Conservation (phyloP, 768 basidiomycete genomes). For the Psilocybe cubensis region DNA sequence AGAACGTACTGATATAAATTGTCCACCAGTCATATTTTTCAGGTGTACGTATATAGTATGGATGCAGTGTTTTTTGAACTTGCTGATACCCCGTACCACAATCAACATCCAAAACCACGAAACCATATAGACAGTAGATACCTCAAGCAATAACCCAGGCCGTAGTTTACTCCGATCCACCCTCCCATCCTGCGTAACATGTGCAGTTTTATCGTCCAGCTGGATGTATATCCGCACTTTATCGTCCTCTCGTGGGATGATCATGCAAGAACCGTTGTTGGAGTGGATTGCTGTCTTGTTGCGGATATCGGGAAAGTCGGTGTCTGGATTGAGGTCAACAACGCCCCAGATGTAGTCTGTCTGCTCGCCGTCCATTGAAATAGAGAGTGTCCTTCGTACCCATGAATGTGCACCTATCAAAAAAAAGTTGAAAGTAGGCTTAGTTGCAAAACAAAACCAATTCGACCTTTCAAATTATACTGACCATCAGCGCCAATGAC, state of each 20-base stretch:
- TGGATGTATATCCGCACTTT: constrained; percentile 76
- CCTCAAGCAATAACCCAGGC: constrained; percentile 56
- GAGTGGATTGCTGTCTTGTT: constrained; percentile 71
- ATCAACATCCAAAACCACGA: not conserved
- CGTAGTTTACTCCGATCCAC: constrained; percentile 56
- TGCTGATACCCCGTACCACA: constrained; percentile 39
- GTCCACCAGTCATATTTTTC: constrained; percentile 73
- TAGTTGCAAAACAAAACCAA: not conserved
- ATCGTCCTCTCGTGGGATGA: constrained; percentile 75
- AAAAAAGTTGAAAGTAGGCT: not conserved
- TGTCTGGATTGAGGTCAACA: constrained; percentile 69
- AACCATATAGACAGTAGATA: constrained; percentile 24
- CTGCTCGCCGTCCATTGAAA: constrained; percentile 80
- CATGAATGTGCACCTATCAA: constrained; percentile 76
- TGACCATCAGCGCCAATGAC: constrained; percentile 78
- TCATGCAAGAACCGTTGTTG: constrained; percentile 66
- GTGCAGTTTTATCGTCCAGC: constrained; percentile 49
- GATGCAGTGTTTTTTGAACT: constrained; percentile 57
- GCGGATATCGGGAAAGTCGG: constrained; percentile 79
- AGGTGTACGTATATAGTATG: constrained; percentile 53
- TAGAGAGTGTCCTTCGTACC: constrained; percentile 70
- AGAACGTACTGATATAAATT: constrained; percentile 62
- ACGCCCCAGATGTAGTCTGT: constrained; percentile 85
- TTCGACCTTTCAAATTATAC: too few species aligned
- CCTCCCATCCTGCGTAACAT: constrained; percentile 50